Evolutionary conservation across 345 rosid species (phyloP).

Genomic region (Hibiscus mutabilis): DNA sequence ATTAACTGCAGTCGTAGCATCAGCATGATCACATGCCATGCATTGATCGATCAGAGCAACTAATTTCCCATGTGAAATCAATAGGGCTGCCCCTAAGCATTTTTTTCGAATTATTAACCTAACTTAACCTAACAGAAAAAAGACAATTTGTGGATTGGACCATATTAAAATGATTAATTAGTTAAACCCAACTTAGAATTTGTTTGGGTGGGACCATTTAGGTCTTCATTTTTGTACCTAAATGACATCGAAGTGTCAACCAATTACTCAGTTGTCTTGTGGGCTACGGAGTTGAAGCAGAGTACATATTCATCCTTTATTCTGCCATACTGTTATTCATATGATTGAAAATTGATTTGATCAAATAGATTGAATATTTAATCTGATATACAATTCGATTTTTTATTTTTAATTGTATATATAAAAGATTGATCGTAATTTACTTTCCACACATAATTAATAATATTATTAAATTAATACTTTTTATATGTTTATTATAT

Average conservation of each 20-base stretch:
- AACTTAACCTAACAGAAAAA: neutral
- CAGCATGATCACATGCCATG: neutral
- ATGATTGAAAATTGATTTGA: neutral
- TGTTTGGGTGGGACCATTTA: neutral
- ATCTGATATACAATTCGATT: neutral
- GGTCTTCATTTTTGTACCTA: neutral
- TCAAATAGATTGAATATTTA: neutral
- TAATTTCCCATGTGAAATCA: neutral
- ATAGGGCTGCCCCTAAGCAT: neutral
- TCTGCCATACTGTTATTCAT: neutral
- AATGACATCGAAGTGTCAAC: neutral
- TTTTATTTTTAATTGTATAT: neutral
- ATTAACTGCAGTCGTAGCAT: too few species aligned
- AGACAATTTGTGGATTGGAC: neutral
- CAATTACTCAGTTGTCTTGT: neutral
- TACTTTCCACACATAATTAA: neutral
- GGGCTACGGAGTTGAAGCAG: neutral
- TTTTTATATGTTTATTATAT: too few species aligned
- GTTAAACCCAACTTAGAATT: neutral
- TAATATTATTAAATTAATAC: neutral
- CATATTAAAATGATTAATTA: neutral
- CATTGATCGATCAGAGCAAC: neutral
- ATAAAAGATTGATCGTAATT: neutral
- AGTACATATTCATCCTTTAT: neutral
- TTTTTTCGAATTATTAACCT: neutral